phyloP scores from a whole-genome alignment of 306 rosid genomes.

The Ziziphus jujuba region DNA sequence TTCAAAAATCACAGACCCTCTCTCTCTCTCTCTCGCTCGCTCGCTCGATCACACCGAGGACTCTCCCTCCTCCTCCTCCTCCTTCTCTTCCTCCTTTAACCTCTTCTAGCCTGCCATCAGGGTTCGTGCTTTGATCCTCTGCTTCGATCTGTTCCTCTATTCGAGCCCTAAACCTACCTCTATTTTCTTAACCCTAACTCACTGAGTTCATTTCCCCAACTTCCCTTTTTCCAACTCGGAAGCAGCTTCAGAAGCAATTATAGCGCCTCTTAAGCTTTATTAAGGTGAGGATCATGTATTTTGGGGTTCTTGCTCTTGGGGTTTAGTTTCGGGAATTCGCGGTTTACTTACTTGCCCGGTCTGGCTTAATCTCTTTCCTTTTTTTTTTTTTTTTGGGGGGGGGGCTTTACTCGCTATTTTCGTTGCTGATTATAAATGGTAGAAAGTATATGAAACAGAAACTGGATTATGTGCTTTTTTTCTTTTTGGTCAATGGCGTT shows the following conservation, averaged over 20 bases:
- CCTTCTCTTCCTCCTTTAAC: neutral
- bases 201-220: slow-evolving; percentile 13
- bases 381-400: too few relatives aligned
- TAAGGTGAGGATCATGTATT: slow-evolving; percentile 33
- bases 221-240: slow-evolving; percentile 23
- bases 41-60: too few relatives aligned
- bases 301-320: neutral
- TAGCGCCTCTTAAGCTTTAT: slow-evolving; percentile 27
- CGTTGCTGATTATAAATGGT: neutral
- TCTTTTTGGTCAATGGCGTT: neutral
- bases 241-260: slow-evolving; percentile 30
- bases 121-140: slow-evolving; percentile 26
- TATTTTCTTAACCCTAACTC: slow-evolving; percentile 39
- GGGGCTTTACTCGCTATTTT: neutral
- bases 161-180: slow-evolving; percentile 2
- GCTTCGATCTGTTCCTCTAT: neutral
- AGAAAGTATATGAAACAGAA: neutral
- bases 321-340: neutral
- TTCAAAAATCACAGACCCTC: slow-evolving; percentile 29
- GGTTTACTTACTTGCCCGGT: neutral
- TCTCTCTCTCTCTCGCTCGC: neutral
- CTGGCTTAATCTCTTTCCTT: neutral
- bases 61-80: slow-evolving; percentile 1
- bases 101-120: neutral
- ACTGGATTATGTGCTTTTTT: neutral